These are phyloP conservation scores for Monilinia aucupariae DNA, from an alignment of 2,329 filamentous ascomycete species.

Conservation along the genomic window DNA sequence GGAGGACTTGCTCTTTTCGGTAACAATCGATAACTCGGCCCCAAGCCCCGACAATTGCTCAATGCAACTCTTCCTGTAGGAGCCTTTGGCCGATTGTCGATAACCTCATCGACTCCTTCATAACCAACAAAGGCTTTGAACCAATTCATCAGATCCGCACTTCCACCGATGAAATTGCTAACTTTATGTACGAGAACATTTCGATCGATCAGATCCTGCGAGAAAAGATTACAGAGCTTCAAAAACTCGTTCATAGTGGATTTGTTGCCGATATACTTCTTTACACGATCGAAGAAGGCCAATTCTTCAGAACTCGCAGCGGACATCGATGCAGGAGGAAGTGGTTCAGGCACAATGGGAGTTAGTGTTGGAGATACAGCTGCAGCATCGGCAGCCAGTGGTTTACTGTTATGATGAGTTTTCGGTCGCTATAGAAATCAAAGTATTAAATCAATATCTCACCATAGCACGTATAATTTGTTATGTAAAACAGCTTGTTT, in stretches of 20 bases:
- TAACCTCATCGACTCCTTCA: constrained; percentile 68
- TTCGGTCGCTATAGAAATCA: constrained; percentile 54
- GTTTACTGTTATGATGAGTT: constrained; percentile 53
- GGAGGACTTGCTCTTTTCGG: constrained; percentile 63
- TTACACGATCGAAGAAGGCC: constrained; percentile 90
- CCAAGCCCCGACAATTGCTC: constrained; percentile 91
- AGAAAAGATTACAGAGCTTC: constrained; percentile 94
- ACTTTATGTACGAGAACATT: constrained; percentile 78
- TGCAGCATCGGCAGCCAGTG: constrained; percentile 31
- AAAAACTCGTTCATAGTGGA: constrained; percentile 91
- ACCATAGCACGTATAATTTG: neutral
- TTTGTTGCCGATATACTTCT: constrained; percentile 92
- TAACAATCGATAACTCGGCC: constrained; percentile 88
- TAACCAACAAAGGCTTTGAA: constrained; percentile 81
- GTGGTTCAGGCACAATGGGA: constrained; percentile 79
- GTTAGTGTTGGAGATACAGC: constrained; percentile 76
- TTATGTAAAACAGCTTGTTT: neutral
- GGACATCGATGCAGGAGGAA: constrained; percentile 67
- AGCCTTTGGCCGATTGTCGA: constrained; percentile 71
- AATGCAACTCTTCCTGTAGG: constrained; percentile 81
- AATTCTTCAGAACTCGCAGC: constrained; percentile 81
- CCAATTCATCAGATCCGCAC: constrained; percentile 80
- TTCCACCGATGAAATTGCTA: constrained; percentile 78
- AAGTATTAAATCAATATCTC: constrained; percentile 13
- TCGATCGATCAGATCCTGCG: constrained; percentile 84